Evolutionary conservation across 1,284 basidiomycete genomes (phyloP), one percentile per base, ranked within the genome.

Genomic region (Xerocomus minutiporus): DNA sequence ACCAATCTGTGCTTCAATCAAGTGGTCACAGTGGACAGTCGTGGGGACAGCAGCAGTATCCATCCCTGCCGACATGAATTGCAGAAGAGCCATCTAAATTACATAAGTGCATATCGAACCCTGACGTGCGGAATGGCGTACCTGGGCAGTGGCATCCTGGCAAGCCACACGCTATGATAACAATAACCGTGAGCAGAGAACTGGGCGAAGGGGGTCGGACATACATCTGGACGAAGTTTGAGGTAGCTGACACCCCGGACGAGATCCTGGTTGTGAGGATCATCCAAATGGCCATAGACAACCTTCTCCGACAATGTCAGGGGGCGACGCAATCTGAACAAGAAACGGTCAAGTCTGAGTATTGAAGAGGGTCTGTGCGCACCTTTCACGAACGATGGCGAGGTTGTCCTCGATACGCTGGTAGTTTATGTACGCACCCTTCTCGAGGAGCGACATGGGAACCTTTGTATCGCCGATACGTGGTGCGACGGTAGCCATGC

Each of bases 51-150:
- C 94, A 46, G 92, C 93, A 50, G 93, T 95, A 72, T 94, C 93
- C 80, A 99, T 94, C 63, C 96, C 96, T 26, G 97, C 95, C 47
- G 96, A 97, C 97, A 99, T 99, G 84, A 99, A 99, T 80, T 99
- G 96, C 62, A 99, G 84, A 57, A 99, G 84, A 38, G 97, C 97
- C 97, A 99, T 99, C 88, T 98, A 50, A 0, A 59, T 71, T 63
- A 71, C 59, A 64, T 77, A 65, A 76, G 58, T 64, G n/a, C 51
- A 25, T 34, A 52, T 42, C 51, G 41, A 42, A 51, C 32, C 35
- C 54, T 61, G 56, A 62, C 56, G 60, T 59, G 58, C 42, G 39
- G 51, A 57, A 42, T 23, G 38, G 55, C 64, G 46, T 52, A 81
- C 80, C 77, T 93, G 91, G 52, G 94, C 94, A 51, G 94, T 97